phyloP scores from a whole-genome alignment of 495 filamentous ascomycete species.

The Sordaria brevicollis region DNA sequence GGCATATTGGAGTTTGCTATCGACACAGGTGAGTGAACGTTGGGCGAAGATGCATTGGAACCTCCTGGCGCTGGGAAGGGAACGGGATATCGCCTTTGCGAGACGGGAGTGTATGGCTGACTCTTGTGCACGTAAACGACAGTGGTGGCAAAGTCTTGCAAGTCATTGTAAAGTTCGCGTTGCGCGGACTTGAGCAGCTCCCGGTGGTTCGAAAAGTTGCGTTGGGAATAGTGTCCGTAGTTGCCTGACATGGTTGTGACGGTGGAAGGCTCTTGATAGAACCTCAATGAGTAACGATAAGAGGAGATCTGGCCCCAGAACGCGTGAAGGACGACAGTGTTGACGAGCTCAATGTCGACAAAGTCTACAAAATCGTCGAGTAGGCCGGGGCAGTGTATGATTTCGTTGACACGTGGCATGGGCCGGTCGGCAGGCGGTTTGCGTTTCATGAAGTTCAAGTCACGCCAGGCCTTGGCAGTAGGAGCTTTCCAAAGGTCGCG shows the following conservation, averaged over 20 bases:
- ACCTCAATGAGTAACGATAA: conserved; percentile 35
- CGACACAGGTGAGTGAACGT: background rate
- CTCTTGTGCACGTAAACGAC: background rate
- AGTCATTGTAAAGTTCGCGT: conserved; percentile 10
- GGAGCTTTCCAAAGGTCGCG: conserved; percentile 42
- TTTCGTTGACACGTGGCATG: conserved; percentile 8
- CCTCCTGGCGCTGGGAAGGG: conserved; percentile 16
- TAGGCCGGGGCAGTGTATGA: conserved; percentile 13
- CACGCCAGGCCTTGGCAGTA: conserved; percentile 40
- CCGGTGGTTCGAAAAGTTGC: conserved; percentile 1
- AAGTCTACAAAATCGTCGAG: conserved; percentile 18
- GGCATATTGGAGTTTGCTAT: conserved; percentile 10
- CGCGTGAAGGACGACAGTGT: conserved; percentile 37
- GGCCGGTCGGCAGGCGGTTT: background rate
- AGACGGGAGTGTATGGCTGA: background rate
- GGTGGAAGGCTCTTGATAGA: conserved; percentile 1
- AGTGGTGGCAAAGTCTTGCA: conserved; percentile 5
- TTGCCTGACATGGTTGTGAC: conserved; percentile 2
- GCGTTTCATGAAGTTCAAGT: conserved; percentile 22
- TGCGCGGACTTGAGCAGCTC: conserved; percentile 6
- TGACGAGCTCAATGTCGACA: conserved; percentile 37
- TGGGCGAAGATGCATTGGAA: background rate
- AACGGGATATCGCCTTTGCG: background rate
- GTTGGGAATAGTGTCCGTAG: background rate
- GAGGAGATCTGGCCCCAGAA: conserved; percentile 44